Evolutionary conservation across 2,329 filamentous ascomycete genomes (phyloP).

Genomic region (Corinectria fuckeliana): DNA sequence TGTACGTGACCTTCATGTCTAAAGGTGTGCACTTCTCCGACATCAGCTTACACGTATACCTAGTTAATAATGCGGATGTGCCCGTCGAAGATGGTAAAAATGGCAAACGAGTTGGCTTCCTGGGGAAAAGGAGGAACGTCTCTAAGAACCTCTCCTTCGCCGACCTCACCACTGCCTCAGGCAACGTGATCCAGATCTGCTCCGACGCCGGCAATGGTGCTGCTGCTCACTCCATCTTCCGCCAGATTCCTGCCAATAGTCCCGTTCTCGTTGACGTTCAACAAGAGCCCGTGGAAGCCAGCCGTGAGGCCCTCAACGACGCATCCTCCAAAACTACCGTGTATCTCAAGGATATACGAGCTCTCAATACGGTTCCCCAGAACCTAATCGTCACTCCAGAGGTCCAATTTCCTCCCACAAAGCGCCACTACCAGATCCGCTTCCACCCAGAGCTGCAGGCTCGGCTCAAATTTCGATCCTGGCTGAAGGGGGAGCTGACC

Average conservation of each 20-base stretch:
- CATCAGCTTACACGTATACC: not conserved
- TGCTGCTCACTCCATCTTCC: constrained; percentile 50
- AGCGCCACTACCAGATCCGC: constrained; percentile 84
- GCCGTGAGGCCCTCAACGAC: constrained; percentile 29
- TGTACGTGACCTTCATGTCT: constrained; percentile 33
- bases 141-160: constrained; percentile 76
- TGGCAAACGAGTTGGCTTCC: constrained; percentile 62
- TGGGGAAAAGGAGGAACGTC: constrained; percentile 71
- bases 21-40: not conserved
- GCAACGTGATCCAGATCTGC: constrained; percentile 54
- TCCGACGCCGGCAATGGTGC: constrained; percentile 47
- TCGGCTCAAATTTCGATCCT: constrained; percentile 74
- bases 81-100: constrained; percentile 26
- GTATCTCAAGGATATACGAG: constrained; percentile 64
- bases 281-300: constrained; percentile 33
- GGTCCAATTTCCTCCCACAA: constrained; percentile 74
- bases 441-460: constrained; percentile 71
- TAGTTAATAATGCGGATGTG: constrained; percentile 39
- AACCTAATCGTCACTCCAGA: constrained; percentile 79
- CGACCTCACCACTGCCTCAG: constrained; percentile 51
- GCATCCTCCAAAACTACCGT: constrained; percentile 57
- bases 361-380: constrained; percentile 49
- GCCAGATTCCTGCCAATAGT: constrained; percentile 55
- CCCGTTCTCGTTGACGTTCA: constrained; percentile 58
- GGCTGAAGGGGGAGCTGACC: constrained; percentile 59